Evolutionary conservation across 208 protist species (phyloP).

Genomic region (Crithidia mellificae): DNA sequence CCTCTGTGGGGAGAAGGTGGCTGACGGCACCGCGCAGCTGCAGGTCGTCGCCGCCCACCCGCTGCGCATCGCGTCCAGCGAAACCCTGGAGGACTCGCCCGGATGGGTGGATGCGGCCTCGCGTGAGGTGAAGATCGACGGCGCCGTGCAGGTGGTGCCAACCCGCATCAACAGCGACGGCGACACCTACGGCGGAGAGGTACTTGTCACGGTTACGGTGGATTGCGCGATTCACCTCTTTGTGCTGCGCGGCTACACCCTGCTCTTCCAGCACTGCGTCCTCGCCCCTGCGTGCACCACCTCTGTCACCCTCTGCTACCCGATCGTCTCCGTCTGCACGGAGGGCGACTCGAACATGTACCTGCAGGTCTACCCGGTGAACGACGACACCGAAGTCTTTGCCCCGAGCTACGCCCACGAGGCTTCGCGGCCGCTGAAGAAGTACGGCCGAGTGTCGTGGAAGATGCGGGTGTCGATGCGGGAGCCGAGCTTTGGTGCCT

Average conservation of each 20-base stretch:
- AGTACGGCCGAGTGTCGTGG: slow-evolving; percentile 33
- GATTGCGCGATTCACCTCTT: slow-evolving; percentile 28
- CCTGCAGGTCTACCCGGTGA: slow-evolving; percentile 34
- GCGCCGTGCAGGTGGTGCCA: slow-evolving; percentile 25
- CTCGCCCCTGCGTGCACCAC: slow-evolving; percentile 15
- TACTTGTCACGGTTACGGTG: slow-evolving; percentile 25
- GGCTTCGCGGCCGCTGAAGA: slow-evolving; percentile 27
- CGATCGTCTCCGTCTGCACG: slow-evolving; percentile 29
- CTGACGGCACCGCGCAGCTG: slow-evolving; percentile 21
- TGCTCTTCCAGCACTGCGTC: slow-evolving; percentile 38
- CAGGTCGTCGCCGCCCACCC: slow-evolving; percentile 33
- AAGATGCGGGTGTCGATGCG: slow-evolving; percentile 34
- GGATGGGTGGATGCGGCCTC: slow-evolving; percentile 8
- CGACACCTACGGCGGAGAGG: slow-evolving; percentile 23
- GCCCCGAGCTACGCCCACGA: slow-evolving; percentile 22
- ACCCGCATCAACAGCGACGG: slow-evolving; percentile 14
- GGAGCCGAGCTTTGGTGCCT: slow-evolving; percentile 22
- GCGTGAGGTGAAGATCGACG: slow-evolving; percentile 18
- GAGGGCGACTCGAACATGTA: slow-evolving; percentile 30
- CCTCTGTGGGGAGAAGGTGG: slow-evolving; percentile 13
- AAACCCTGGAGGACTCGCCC: slow-evolving; percentile 18
- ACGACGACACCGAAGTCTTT: slow-evolving; percentile 31
- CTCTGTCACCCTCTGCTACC: slow-evolving; percentile 26
- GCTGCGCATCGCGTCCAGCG: slow-evolving; percentile 32
- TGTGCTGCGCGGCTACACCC: slow-evolving; percentile 21